phyloP scores from a whole-genome alignment of 1,139 yeast species.

The Pichia sp. region DNA sequence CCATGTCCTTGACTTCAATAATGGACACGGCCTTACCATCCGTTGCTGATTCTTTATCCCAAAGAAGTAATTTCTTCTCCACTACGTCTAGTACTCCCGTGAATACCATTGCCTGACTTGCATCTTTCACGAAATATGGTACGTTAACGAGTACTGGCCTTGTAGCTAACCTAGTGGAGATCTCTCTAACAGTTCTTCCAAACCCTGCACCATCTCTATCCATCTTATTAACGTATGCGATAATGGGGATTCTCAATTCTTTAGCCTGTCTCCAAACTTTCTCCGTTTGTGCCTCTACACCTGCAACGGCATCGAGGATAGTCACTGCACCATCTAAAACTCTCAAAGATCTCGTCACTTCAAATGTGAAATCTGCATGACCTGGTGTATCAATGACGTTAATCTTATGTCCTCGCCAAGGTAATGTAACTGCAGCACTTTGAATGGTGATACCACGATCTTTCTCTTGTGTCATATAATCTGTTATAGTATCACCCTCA shows the following conservation, averaged over 20 bases:
- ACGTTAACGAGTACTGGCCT: constrained; percentile 66
- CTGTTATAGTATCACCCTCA: constrained; percentile 95
- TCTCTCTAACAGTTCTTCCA: constrained; percentile 80
- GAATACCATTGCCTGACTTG: constrained; percentile 40
- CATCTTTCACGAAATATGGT: constrained; percentile 55
- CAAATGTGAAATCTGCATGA: constrained; percentile 96
- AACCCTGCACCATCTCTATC: constrained; percentile 95
- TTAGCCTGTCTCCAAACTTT: constrained; percentile 92
- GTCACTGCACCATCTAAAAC: constrained; percentile 94
- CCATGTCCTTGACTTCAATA: constrained; percentile 31
- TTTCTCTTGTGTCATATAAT: constrained; percentile 82
- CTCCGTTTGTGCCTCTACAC: constrained; percentile 97
- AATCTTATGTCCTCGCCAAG: constrained; percentile 73
- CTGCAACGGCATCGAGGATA: constrained; percentile 91
- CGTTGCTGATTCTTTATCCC: constrained; percentile 43
- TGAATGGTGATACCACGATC: constrained; percentile 94
- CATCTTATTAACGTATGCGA: constrained; percentile 88
- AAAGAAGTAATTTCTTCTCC: constrained; percentile 54
- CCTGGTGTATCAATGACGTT: constrained; percentile 97
- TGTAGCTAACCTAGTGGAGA: constrained; percentile 71
- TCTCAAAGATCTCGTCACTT: constrained; percentile 80
- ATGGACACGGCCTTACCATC: constrained; percentile 50
- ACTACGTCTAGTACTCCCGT: constrained; percentile 81
- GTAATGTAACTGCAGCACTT: constrained; percentile 89
- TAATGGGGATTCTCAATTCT: constrained; percentile 57